These are phyloP conservation scores for Paramecium tetraurelia DNA, from an alignment of 73 alveolate species.

Conservation along the genomic window DNA sequence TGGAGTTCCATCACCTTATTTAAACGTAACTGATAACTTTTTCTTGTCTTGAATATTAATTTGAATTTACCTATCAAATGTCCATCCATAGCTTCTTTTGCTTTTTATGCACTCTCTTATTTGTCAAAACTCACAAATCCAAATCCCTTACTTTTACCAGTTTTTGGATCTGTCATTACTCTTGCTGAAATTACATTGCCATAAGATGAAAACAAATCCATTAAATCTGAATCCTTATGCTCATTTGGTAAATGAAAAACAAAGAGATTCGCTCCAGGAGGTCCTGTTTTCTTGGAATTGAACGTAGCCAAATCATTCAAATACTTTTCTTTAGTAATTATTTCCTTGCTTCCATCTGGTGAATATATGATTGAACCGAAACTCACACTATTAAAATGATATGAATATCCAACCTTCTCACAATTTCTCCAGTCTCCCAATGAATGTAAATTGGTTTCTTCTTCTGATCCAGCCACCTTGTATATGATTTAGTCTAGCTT, in stretches of 20 bases:
- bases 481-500: neutral
- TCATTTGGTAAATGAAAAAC: conserved; percentile 60
- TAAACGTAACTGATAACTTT: conserved; percentile 16
- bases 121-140: conserved; percentile 48
- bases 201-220: conserved; percentile 35
- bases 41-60: neutral
- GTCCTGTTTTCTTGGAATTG: conserved; percentile 51
- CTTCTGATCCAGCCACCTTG: conserved; percentile 2
- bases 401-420: neutral
- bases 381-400: neutral
- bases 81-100: conserved; percentile 48
- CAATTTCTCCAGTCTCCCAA: conserved; percentile 47
- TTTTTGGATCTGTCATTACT: conserved; percentile 51
- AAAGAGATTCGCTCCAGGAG: conserved; percentile 61
- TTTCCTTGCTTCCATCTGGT: conserved; percentile 61
- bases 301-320: neutral
- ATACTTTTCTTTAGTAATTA: conserved; percentile 21
- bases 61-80: neutral
- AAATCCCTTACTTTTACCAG: conserved; percentile 62
- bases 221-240: conserved; percentile 53
- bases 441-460: conserved; percentile 33
- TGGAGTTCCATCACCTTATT: conserved; percentile 29
- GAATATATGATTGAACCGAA: conserved; percentile 50
- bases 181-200: conserved; percentile 61
- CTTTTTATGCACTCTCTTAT: conserved; percentile 38